A percentile compares a stretch with the other conserved stretches of the same genome.
Evolutionary conservation across 2,329 filamentous ascomycete species (phyloP).

Genomic region (Arthroderma sp.): DNA sequence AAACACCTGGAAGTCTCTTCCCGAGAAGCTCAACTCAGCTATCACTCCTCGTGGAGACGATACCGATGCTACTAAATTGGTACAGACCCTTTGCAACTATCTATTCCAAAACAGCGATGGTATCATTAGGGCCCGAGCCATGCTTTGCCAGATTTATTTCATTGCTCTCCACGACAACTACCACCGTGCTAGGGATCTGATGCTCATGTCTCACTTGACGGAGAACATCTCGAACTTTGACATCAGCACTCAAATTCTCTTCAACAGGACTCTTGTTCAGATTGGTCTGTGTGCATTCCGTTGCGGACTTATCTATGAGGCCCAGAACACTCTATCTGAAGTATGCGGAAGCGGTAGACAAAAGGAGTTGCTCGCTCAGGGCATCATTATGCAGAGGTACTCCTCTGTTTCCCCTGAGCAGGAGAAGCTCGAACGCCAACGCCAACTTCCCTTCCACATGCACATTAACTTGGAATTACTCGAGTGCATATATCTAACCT

Average conservation of each 20-base stretch:
- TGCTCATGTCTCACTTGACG: constrained; percentile 98
- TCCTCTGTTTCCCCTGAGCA: constrained; percentile 94
- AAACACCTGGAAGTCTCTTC: constrained; percentile 76
- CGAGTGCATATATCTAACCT: constrained; percentile 96
- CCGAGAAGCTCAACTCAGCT: constrained; percentile 55
- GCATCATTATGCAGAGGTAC: constrained; percentile 96
- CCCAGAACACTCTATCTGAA: constrained; percentile 93
- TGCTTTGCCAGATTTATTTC: constrained; percentile 99
- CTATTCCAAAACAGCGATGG: constrained; percentile 90
- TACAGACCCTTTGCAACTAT: constrained; percentile 84
- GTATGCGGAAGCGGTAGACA: constrained; percentile 95
- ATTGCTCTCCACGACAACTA: constrained; percentile 94
- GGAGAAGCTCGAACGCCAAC: constrained; percentile 90
- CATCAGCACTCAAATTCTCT: constrained; percentile 92
- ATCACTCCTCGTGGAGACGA: constrained; percentile 63
- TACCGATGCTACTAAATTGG: constrained; percentile 56
- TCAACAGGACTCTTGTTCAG: constrained; percentile 95
- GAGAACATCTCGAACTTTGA: constrained; percentile 96
- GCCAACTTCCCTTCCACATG: constrained; percentile 98
- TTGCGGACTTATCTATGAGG: constrained; percentile 89
- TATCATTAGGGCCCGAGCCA: constrained; percentile 88
- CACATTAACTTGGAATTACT: constrained; percentile 98
- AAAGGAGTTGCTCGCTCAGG: constrained; percentile 95
- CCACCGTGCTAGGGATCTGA: constrained; percentile 96
- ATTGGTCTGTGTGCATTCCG: constrained; percentile 98